Evolutionary conservation across 495 filamentous ascomycete genomes (phyloP).

Genomic region (Sporormia fimetaria): DNA sequence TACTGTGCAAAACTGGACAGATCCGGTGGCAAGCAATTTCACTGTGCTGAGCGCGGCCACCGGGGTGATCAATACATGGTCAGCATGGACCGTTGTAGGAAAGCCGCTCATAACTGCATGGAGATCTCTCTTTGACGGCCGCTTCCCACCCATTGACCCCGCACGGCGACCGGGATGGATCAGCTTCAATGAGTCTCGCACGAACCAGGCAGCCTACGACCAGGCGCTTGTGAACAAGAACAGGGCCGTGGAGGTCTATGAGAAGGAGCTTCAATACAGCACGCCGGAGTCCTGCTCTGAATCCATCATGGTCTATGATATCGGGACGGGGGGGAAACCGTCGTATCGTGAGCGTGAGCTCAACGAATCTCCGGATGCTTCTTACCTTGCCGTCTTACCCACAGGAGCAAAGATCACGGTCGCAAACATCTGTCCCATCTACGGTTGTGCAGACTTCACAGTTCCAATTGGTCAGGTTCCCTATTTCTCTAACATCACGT

Average conservation of each 20-base stretch:
- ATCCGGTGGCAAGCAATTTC: constrained; percentile 20
- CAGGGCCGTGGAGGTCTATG: constrained; percentile 32
- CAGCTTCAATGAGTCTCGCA: constrained; percentile 21
- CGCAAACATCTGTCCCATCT: constrained; percentile 33
- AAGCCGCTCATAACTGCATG: constrained; percentile 27
- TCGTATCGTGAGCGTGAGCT: constrained; percentile 32
- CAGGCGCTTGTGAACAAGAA: constrained; percentile 27
- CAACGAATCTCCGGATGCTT: constrained; percentile 25
- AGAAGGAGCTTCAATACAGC: constrained; percentile 28
- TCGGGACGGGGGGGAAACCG: constrained; percentile 35
- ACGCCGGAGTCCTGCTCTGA: constrained; percentile 34
- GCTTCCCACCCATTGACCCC: constrained; percentile 33
- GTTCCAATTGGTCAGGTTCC: constrained; percentile 36
- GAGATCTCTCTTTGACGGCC: constrained; percentile 28
- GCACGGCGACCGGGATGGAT: constrained; percentile 27
- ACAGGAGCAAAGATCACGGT: constrained; percentile 26
- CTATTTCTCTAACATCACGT: constrained; percentile 33
- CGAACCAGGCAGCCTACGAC: constrained; percentile 23
- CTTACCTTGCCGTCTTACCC: constrained; percentile 30
- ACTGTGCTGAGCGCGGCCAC: constrained; percentile 11
- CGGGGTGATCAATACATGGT: constrained; percentile 21
- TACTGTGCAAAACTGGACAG: constrained; percentile 22
- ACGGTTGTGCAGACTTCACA: constrained; percentile 33
- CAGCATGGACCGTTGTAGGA: constrained; percentile 22
- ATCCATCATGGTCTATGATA: constrained; percentile 35